phyloP scores from a whole-genome alignment of 2,329 filamentous ascomycete species.

The Leptographium flavum region DNA sequence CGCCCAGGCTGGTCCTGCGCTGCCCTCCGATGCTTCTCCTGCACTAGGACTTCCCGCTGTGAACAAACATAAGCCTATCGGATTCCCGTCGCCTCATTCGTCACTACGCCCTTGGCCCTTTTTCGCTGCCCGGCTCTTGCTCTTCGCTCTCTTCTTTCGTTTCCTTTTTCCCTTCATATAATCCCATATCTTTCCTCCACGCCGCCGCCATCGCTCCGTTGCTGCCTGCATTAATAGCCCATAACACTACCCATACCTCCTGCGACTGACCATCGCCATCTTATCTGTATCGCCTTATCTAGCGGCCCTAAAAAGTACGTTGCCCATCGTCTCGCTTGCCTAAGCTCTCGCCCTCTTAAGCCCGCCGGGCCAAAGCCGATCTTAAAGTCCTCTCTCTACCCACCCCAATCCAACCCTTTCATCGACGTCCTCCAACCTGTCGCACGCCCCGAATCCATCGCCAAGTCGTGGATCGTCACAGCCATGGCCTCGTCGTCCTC shows the following conservation, averaged over 20 bases:
- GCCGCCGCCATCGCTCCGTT: not conserved
- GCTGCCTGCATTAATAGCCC: not conserved
- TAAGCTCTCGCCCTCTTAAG: slow-evolving; percentile 6
- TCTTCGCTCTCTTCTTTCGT: not conserved
- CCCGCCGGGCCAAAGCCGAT: slow-evolving; percentile 5
- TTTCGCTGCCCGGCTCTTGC: slow-evolving; percentile 1
- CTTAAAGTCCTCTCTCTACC: not conserved
- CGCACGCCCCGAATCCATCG: not conserved
- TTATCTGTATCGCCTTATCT: slow-evolving; percentile 11
- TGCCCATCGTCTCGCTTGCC: slow-evolving; percentile 5
- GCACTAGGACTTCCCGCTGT: not conserved
- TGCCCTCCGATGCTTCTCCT: not conserved
- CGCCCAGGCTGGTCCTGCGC: not conserved
- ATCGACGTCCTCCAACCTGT: not conserved
- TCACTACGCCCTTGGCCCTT: not conserved
- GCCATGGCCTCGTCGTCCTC: slow-evolving; percentile 7
- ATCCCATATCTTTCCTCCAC: not conserved
- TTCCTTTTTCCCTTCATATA: not conserved
- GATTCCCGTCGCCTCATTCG: slow-evolving; percentile 10
- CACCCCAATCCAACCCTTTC: not conserved
- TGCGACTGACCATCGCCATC: not conserved
- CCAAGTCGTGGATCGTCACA: not conserved
- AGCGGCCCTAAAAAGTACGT: slow-evolving; percentile 2
- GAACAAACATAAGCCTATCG: slow-evolving; percentile 8
- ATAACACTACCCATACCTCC: not conserved